Percentiles rank a stretch among this genome's conserved stretches.
Evolutionary conservation across 2,329 filamentous ascomycete genomes (phyloP).

Genomic region (Claviceps pazoutovae): DNA sequence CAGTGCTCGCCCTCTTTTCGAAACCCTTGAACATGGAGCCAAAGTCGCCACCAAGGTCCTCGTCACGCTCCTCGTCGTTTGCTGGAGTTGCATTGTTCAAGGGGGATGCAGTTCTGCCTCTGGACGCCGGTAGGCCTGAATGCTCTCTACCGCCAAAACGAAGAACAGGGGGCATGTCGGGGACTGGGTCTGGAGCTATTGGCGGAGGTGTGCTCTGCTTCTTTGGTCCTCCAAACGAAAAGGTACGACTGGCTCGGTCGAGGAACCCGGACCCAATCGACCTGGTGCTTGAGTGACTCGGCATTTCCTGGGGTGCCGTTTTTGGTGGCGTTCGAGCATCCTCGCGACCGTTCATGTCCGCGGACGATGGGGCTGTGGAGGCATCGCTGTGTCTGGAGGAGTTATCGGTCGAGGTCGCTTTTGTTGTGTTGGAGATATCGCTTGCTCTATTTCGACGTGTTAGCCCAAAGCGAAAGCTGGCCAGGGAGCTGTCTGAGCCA

Average conservation of each 20-base stretch:
- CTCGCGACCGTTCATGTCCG: conserved; percentile 23
- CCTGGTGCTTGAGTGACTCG: conserved; percentile 30
- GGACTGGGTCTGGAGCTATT: conserved; percentile 16
- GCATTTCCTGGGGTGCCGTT: conserved; percentile 23
- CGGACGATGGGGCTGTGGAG: conserved; percentile 47
- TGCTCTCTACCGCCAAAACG: conserved; percentile 19
- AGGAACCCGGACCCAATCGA: conserved; percentile 37
- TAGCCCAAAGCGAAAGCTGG: conserved; percentile 12
- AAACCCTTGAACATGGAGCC: conserved; percentile 41
- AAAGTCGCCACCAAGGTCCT: conserved; percentile 46
- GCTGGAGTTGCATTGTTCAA: conserved; percentile 37
- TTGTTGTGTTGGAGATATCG: conserved; percentile 47
- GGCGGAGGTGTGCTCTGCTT: conserved; percentile 25
- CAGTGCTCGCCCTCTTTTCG: conserved; percentile 38
- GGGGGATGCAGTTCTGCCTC: conserved; percentile 41
- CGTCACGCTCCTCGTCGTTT: conserved; percentile 26
- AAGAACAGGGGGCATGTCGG: conserved; percentile 26
- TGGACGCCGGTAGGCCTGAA: conserved; percentile 21
- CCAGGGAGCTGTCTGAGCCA: too few species aligned
- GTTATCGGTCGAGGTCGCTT: conserved; percentile 44
- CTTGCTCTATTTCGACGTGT: conserved; percentile 35
- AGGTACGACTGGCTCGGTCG: conserved; percentile 42
- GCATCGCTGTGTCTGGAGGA: conserved; percentile 49
- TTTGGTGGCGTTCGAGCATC: conserved; percentile 18
- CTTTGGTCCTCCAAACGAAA: conserved; percentile 44